Conservation (phyloP, 1,284 basidiomycete species). For the Porodaedalea pini region DNA sequence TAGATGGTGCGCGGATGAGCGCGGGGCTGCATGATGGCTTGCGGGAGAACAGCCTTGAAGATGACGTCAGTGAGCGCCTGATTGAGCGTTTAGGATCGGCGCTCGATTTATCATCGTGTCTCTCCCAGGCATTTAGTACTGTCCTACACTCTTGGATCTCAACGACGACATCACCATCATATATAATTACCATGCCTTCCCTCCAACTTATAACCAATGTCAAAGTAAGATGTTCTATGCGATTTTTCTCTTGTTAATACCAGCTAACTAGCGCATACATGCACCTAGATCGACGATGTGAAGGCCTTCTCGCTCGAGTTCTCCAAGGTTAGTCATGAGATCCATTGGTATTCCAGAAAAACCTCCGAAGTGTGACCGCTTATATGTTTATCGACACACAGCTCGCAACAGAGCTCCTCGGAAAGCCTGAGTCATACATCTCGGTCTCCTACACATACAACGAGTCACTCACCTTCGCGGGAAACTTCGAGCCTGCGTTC, state of each 20-base stretch:
- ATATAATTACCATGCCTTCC: conserved; percentile 55
- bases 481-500: conserved; percentile 62
- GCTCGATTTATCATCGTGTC: too few relatives aligned
- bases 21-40: neutral
- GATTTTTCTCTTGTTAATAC: neutral
- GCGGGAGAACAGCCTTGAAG: neutral
- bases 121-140: too few relatives aligned
- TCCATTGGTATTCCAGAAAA: neutral
- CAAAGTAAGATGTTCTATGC: conserved; percentile 35
- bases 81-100: neutral
- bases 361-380: neutral
- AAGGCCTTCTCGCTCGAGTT: conserved; percentile 56
- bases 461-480: conserved; percentile 54
- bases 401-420: conserved; percentile 47
- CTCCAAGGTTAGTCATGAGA: conserved; percentile 45
- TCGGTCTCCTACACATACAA: conserved; percentile 51
- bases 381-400: conserved; percentile 24
- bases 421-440: conserved; percentile 53
- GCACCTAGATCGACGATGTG: conserved; percentile 41
- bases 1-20: neutral
- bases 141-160: too few relatives aligned
- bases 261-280: neutral
- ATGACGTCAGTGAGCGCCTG: neutral
- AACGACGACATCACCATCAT: too few relatives aligned
- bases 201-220: conserved; percentile 60